Evolutionary conservation across 2,329 filamentous ascomycete genomes (phyloP).

Genomic region (Lasiodiplodia gonubiensis): DNA sequence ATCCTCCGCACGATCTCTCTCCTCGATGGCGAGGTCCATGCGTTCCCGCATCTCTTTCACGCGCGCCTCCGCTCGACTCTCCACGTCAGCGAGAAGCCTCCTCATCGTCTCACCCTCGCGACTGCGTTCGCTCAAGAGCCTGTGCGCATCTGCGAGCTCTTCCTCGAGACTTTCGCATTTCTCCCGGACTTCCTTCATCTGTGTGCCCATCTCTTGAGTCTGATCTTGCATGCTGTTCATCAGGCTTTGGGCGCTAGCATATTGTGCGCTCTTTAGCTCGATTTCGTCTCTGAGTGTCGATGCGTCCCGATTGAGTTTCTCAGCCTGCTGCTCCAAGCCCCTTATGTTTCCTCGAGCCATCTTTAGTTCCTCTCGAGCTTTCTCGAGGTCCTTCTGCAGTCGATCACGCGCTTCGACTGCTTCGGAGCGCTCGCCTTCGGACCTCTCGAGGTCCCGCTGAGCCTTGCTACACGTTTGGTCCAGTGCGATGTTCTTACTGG

Average conservation of each 20-base stretch:
- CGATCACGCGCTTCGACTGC: conserved; percentile 76
- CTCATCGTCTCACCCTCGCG: conserved; percentile 96
- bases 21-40: conserved; percentile 90
- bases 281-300: conserved; percentile 76
- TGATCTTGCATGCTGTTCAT: conserved; percentile 94
- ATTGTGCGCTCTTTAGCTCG: conserved; percentile 83
- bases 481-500: conserved; percentile 70
- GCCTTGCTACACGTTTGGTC: conserved; percentile 80
- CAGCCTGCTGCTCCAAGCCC: conserved; percentile 75
- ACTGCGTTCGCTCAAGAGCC: conserved; percentile 83
- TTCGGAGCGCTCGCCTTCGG: conserved; percentile 81
- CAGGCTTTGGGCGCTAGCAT: conserved; percentile 81
- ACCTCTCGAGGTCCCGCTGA: conserved; percentile 76
- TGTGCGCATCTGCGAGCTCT: conserved; percentile 86
- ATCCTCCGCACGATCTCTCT: conserved; percentile 90
- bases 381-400: conserved; percentile 70
- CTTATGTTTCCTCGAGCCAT: conserved; percentile 63
- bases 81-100: conserved; percentile 81
- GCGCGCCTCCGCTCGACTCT: conserved; percentile 79
- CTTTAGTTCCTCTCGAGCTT: conserved; percentile 73
- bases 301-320: conserved; percentile 71
- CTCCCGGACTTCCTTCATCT: conserved; percentile 86
- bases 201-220: conserved; percentile 82
- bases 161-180: conserved; percentile 88
- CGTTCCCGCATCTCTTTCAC: conserved; percentile 87